Base-by-base conservation (phyloP, 805 yeast species). In the Ogataea corticis region DNA sequence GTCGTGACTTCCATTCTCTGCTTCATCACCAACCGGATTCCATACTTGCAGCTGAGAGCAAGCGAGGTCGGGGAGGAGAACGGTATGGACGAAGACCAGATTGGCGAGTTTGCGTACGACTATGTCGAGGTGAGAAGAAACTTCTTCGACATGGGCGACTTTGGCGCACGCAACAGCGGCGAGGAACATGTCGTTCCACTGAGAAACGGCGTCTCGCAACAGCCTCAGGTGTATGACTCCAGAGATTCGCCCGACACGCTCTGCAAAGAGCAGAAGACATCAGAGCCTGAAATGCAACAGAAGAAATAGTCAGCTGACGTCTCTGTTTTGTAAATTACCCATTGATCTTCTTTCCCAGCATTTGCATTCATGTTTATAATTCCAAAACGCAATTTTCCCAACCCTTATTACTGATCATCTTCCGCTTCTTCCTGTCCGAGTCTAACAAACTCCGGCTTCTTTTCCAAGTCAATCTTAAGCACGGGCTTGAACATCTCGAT, bases 101-200 rank as follows among this genome's bases (percentile, higher is more conserved):
- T 92, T 56, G 99, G 98, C 41, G 99, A 92, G 69, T 92, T 91
- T 69, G 98, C 98, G n/a, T 92, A 92, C 66, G 98, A 92, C 67
- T 92, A 90, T 63, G 97, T 92, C 46, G 99, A 92, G 72, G 95
- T 92, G 12, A 81, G 98, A 68, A 80, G 98, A 65, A 96, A 91
- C 69, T 92, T 83, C 66, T 76, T 83, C 58, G 80, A 76, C 53
- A 50, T 59, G 42, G 44, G 43, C 18, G 44, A 46, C 16, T 43
- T 48, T 35, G 49, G 34, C 18, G 28, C 25, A 15, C 31, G 23
- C 21, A 35, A 36, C 23, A 28, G 25, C 11, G 40, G 32, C 14
- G 40, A 37, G 14, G 40, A 37, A 30, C 14, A 37, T 16, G 32
- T 25, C 14, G 12, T 37, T 6, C 40, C 40, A 12, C 10, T 37